Base-by-base conservation (phyloP, 495 filamentous ascomycete genomes). In the Mytilinidion resinicola region DNA sequence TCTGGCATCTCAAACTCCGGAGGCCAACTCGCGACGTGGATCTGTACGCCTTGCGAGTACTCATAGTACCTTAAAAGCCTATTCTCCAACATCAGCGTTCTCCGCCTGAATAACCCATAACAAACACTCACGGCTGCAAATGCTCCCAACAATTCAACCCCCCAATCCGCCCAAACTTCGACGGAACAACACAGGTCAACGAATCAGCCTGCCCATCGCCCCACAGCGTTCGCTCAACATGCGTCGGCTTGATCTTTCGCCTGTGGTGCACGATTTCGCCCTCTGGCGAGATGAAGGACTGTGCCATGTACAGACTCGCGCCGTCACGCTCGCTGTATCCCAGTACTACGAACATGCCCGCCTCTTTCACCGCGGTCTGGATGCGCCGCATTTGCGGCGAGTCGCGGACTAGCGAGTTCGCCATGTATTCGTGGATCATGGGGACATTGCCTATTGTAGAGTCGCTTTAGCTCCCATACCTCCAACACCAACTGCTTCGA, bases 1-100 rank as follows among this genome's bases (percentile, higher is more conserved):
- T 69, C 63, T 7, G 68, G 65, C 57, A 60, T 64, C 20, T 63
- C 56, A 25, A 58, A 53, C 38, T 60, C 30, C 10, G 64, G 37
- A 12, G 71, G 73, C 69, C 69, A 76, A 7, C 53, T 55, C 0
- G 72, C 69, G 17, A 74, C 64, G 44, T 76, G 72, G 37, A 74
- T 73, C 41, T 76, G 65, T 9, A 64, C 73, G 12, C 67, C 46
- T 38, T 74, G 73, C 1, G 44, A 59, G 55, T 70, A 72, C 9
- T 64, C 60, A 48, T 73, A 60, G 49, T 70, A 75, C 25, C 61
- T 52, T 3, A 75, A 66, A 7, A 75, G 38, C 12, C 59, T 61
- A 17, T 11, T 30, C 6, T 2, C 4, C 14, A 10, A 11, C 33
- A 50, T 21, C 46, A 12, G 25, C 11, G 1, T 17, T 17, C 41